Evolutionary conservation across 768 basidiomycete genomes (phyloP).

Genomic region (Lyophyllum atratum): DNA sequence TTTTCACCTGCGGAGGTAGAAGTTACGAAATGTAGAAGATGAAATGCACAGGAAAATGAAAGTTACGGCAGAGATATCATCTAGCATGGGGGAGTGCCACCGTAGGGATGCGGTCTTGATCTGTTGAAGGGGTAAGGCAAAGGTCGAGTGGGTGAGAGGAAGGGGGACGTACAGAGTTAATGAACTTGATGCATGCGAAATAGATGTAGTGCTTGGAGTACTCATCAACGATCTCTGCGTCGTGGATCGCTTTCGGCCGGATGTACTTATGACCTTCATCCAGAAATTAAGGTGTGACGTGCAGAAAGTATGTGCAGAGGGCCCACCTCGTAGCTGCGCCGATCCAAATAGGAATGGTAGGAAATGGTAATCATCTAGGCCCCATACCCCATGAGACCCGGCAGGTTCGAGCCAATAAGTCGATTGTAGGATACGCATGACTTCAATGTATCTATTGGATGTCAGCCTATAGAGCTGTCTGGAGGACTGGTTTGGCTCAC

Average conservation of each 20-base stretch:
- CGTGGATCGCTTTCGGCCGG: constrained; percentile 90
- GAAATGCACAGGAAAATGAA: constrained; percentile 1
- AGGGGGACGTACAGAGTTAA: constrained; percentile 73
- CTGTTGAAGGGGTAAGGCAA: constrained; percentile 35
- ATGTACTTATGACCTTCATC: constrained; percentile 82
- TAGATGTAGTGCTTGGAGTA: constrained; percentile 95
- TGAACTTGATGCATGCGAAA: constrained; percentile 92
- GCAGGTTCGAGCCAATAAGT: constrained; percentile 98
- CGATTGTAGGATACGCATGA: constrained; percentile 87
- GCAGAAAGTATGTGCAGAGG: not conserved
- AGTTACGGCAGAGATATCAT: constrained; percentile 87
- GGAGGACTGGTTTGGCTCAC: constrained; percentile 34
- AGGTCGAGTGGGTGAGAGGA: not conserved
- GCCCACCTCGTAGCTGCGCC: constrained; percentile 69
- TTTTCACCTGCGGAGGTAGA: constrained; percentile 57
- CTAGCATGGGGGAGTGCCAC: constrained; percentile 99
- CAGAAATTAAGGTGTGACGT: not conserved
- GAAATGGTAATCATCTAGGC: constrained; percentile 96
- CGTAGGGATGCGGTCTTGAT: constrained; percentile 94
- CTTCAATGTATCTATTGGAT: constrained; percentile 62
- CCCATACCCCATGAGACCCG: constrained; percentile 99
- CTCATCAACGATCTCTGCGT: constrained; percentile 88
- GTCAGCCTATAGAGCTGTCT: not conserved
- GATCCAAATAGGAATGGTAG: constrained; percentile 88
- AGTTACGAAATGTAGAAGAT: not conserved